phyloP scores from a whole-genome alignment of 192 early-diverging fungal genomes.

The Coemansia sp. region DNA sequence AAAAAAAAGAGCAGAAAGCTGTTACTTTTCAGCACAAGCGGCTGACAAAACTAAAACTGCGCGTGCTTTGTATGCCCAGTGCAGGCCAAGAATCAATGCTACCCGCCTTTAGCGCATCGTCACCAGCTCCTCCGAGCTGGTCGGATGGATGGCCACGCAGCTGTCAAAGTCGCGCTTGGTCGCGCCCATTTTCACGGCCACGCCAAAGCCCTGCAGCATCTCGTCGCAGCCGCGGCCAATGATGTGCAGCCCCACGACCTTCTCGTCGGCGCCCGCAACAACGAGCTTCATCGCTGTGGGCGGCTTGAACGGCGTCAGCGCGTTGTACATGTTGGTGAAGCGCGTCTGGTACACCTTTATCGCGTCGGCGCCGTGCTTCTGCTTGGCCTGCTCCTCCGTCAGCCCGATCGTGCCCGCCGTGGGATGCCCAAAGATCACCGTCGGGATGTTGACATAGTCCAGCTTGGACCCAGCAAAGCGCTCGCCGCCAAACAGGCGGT shows the following conservation, averaged over 20 bases:
- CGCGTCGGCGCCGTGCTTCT: constrained; percentile 70
- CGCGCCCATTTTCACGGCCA: constrained; percentile 99
- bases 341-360: constrained; percentile 84
- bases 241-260: constrained; percentile 94
- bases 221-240: constrained; percentile 87
- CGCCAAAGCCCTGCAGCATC: constrained; percentile 94
- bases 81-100: no score
- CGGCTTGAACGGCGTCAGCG: constrained; percentile 83
- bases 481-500: constrained; percentile 86
- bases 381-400: constrained; percentile 77
- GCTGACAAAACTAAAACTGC: no score
- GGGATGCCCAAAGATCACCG: constrained; percentile 94
- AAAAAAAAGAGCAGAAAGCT: constrained; percentile 62
- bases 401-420: constrained; percentile 87
- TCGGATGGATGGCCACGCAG: constrained; percentile 97
- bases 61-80: no score
- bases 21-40: no score
- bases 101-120: constrained; percentile 55
- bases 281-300: constrained; percentile 92
- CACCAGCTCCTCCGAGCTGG: constrained; percentile 93
- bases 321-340: constrained; percentile 92
- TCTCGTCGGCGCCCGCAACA: constrained; percentile 83
- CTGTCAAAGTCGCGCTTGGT: constrained; percentile 96
- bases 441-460: constrained; percentile 92
- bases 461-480: constrained; percentile 73